Base-by-base conservation (phyloP, 1,284 basidiomycete species). In the Hemileia vastatrix region DNA sequence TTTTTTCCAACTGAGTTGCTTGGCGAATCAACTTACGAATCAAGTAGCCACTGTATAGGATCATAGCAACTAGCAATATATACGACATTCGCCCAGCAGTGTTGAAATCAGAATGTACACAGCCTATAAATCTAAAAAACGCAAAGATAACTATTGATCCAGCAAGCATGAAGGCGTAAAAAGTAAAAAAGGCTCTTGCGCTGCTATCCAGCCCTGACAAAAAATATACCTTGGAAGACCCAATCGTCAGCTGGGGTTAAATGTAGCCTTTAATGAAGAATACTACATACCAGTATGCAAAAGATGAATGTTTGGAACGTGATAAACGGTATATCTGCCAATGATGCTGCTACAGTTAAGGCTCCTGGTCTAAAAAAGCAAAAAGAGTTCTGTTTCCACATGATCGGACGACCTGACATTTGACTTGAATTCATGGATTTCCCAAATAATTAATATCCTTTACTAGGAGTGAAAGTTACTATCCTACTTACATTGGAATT, bases 291-390 rank as follows among this genome's bases (percentile, higher is more conserved):
- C 60, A 80, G 75, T 61, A 80, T 69, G 23, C 69, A 71, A 71
- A 81, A 82, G 32, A 80, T 31, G 64, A 80, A 70, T 54, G 80
- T 79, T 64, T 79, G 77, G 2, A 71, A 64, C 1, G 77, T 71
- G 64, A 77, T 78, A 74, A 80, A 79, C 0, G 80, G 80, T 9
- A 79, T 71, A 66, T 81, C 80, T 59, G 78, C 74, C 5, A 77
- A 44, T 13, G 78, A 73, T 49, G 72, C 86, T 4, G 85, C 86
- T n/a, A 89, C 72, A 0, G 84, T 81, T 31, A 85, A 78, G 1
- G 87, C 86, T 4, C 84, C 81, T 0, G 88, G 86, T 31, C 88
- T 83, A 75, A 88, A 92, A 77, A 92, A 83, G 64, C 86, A 82
- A 73, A 86, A 93, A 44, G 79, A 80, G n/a, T 83, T 84, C 67